Evolutionary conservation across 2,329 filamentous ascomycete genomes (phyloP).

Genomic region (Epichloe coenophiala): DNA sequence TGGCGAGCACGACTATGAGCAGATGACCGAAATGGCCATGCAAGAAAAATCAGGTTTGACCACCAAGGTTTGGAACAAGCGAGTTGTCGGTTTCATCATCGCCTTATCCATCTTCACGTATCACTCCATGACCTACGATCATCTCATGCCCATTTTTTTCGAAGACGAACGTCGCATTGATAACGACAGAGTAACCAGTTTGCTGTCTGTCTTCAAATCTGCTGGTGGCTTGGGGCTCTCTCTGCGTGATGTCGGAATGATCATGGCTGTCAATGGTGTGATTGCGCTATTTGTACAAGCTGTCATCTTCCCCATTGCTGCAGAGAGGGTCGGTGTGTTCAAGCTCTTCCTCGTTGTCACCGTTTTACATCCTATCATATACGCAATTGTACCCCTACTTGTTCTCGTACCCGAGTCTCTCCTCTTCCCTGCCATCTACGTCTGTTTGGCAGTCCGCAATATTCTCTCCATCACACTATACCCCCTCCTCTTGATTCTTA

Average conservation of each 20-base stretch:
- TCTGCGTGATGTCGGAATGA: conserved; percentile 46
- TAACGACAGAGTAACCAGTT: conserved; percentile 16
- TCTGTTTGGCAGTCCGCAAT: conserved; percentile 43
- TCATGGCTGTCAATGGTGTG: conserved; percentile 44
- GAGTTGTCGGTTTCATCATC: conserved; percentile 63
- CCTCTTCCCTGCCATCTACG: conserved; percentile 45
- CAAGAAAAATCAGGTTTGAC: conserved; percentile 21
- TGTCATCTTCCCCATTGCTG: conserved; percentile 47
- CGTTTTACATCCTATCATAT: conserved; percentile 47
- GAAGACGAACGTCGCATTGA: conserved; percentile 53
- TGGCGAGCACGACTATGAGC: conserved; percentile 34
- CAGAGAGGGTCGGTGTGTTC: conserved; percentile 44
- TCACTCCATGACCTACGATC: conserved; percentile 90
- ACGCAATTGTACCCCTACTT: conserved; percentile 45
- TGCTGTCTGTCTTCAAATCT: conserved; percentile 36
- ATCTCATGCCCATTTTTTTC: conserved; percentile 76
- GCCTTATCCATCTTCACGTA: conserved; percentile 85
- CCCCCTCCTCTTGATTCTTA: conserved; percentile 48
- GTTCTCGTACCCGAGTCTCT: conserved; percentile 38
- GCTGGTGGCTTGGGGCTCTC: conserved; percentile 51
- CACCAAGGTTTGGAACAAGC: conserved; percentile 37
- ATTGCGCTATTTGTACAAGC: conserved; percentile 47
- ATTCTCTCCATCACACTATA: conserved; percentile 51
- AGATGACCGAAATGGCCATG: conserved; percentile 13
- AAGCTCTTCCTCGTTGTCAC: conserved; percentile 44